Conservation (phyloP, 2,329 filamentous ascomycete genomes). For the Alternaria novae-zelandiae region DNA sequence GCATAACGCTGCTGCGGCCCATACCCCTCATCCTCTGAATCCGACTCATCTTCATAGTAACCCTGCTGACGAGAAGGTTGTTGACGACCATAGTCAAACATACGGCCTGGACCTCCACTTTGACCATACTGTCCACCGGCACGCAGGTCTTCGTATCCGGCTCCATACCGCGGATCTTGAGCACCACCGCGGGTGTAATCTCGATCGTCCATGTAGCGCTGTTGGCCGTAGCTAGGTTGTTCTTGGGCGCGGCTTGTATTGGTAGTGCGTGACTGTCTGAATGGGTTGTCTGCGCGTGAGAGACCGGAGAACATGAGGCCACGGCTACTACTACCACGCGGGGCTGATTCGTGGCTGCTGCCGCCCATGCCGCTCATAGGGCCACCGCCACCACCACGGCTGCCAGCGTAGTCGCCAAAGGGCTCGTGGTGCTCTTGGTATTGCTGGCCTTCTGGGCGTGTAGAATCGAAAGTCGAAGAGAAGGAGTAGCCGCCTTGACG, state of each 20-base stretch:
- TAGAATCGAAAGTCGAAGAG: neutral
- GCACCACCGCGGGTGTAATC: neutral
- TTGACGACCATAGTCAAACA: neutral
- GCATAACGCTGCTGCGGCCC: neutral
- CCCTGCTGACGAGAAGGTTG: neutral
- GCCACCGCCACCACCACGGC: neutral
- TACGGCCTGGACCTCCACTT: neutral
- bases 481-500: neutral
- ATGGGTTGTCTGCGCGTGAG: neutral
- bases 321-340: neutral
- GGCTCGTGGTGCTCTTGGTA: neutral
- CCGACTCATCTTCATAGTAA: neutral
- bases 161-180: neutral
- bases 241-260: accelerated
- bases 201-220: neutral
- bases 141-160: neutral
- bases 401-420: neutral
- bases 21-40: neutral
- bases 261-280: neutral
- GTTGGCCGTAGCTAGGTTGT: neutral
- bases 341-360: neutral
- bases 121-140: neutral
- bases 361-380: neutral
- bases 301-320: neutral
- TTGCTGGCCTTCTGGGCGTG: neutral